phyloP scores from a whole-genome alignment of 441 rosid genomes.

The Pelargonium australe region DNA sequence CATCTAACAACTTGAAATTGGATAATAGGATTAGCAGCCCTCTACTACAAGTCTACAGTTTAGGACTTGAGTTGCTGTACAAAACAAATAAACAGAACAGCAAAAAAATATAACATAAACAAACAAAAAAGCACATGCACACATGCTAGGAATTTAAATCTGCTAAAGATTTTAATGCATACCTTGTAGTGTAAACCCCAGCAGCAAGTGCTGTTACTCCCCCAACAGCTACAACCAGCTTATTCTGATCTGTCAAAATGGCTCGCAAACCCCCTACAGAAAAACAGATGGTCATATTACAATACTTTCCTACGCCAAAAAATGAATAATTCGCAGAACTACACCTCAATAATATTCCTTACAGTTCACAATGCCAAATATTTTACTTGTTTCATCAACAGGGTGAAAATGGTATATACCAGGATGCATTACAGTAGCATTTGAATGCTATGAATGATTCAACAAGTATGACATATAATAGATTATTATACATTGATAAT shows the following conservation, averaged over 20 bases:
- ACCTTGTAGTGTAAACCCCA: slow-evolving; percentile 94
- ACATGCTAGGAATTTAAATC: neutral
- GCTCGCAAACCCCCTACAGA: slow-evolving; percentile 76
- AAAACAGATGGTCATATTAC: slow-evolving; percentile 18
- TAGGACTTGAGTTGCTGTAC: too few species aligned
- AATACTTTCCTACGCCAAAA: slow-evolving; percentile 6
- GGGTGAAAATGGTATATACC: neutral
- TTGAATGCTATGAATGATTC: neutral
- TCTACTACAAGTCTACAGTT: too few species aligned
- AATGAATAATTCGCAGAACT: neutral
- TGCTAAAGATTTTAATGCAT: slow-evolving; percentile 13
- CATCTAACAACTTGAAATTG: too few species aligned
- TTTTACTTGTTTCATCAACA: neutral
- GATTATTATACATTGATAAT: too few species aligned
- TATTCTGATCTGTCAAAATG: slow-evolving; percentile 85
- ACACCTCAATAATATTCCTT: neutral
- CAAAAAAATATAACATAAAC: neutral
- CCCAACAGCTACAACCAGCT: slow-evolving; percentile 86
- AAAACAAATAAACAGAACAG: too few species aligned
- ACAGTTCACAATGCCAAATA: neutral
- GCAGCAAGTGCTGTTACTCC: slow-evolving; percentile 96
- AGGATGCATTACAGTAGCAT: neutral
- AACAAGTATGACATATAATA: neutral
- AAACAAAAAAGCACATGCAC: neutral
- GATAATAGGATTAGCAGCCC: too few species aligned